Evolutionary conservation across 2,329 filamentous ascomycete species (phyloP).

Genomic region (Berkeleyomyces basicola): DNA sequence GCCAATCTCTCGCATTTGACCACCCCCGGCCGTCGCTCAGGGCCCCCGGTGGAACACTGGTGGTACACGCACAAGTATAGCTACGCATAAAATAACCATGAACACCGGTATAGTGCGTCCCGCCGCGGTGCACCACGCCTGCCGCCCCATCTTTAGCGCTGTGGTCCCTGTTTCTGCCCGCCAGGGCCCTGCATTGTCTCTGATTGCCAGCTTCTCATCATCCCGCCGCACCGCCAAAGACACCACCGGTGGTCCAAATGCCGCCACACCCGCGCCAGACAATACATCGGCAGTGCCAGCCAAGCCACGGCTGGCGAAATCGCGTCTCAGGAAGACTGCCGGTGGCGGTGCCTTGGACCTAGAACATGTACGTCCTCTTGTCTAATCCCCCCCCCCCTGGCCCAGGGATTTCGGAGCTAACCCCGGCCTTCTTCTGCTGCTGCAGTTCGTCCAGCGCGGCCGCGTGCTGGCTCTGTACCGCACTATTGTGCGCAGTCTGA

Average conservation of each 20-base stretch:
- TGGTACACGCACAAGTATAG: too few relatives aligned
- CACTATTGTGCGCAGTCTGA: constrained; percentile 36
- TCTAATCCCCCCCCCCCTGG: neutral
- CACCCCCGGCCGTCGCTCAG: too few relatives aligned
- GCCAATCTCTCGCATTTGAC: neutral
- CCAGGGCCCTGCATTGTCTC: neutral
- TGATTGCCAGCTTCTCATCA: neutral
- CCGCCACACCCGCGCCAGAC: neutral
- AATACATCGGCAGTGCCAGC: neutral
- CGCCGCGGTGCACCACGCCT: neutral
- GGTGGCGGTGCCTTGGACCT: neutral
- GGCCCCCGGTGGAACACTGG: too few relatives aligned
- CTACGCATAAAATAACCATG: neutral
- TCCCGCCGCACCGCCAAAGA: neutral
- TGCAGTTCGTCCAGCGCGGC: constrained; percentile 41
- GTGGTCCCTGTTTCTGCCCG: neutral
- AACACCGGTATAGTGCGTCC: neutral
- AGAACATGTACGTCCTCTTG: neutral
- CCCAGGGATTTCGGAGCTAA: neutral
- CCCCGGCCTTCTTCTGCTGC: neutral
- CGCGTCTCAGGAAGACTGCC: neutral
- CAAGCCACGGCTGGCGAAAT: neutral
- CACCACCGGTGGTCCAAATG: neutral
- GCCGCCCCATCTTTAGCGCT: neutral
- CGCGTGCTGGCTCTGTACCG: constrained; percentile 42